phyloP scores from a whole-genome alignment of 2,329 filamentous ascomycete genomes.

The Endocalyx cinctus region DNA sequence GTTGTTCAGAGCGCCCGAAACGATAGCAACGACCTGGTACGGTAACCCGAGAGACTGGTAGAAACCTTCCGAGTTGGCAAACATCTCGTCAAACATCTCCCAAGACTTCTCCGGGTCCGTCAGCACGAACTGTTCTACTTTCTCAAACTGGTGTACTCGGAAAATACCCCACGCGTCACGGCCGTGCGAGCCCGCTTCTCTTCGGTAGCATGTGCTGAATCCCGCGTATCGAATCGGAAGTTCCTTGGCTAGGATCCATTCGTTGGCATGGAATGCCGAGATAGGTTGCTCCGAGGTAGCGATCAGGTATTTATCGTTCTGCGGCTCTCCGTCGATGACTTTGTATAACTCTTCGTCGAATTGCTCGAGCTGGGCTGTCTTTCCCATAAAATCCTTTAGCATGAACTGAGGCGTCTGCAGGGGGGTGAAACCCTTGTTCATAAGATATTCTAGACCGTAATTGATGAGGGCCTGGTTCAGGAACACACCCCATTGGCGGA shows the following conservation, averaged over 20 bases:
- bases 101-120: slow-evolving; percentile 86
- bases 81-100: slow-evolving; percentile 93
- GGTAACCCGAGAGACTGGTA: slow-evolving; percentile 86
- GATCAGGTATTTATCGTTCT: slow-evolving; percentile 76
- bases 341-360: slow-evolving; percentile 99
- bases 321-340: slow-evolving; percentile 80
- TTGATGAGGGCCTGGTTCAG: slow-evolving; percentile 91
- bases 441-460: slow-evolving; percentile 88
- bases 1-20: slow-evolving; percentile 93
- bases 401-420: slow-evolving; percentile 92
- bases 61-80: slow-evolving; percentile 84
- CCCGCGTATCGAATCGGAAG: slow-evolving; percentile 90
- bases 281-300: slow-evolving; percentile 94
- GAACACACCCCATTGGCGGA: slow-evolving; percentile 85
- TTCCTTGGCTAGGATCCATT: slow-evolving; percentile 83
- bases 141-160: slow-evolving; percentile 97
- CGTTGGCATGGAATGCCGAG: slow-evolving; percentile 85
- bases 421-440: slow-evolving; percentile 73
- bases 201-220: slow-evolving; percentile 91
- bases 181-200: slow-evolving; percentile 88
- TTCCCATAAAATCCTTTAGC: slow-evolving; percentile 92
- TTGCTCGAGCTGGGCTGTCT: slow-evolving; percentile 93
- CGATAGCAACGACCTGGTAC: slow-evolving; percentile 89
- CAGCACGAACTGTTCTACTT: slow-evolving; percentile 52
- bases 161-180: slow-evolving; percentile 98